Percentiles rank a stretch among this genome's conserved stretches.
Evolutionary conservation across 371 early-diverging fungal genomes (phyloP).

Genomic region (Mucor racemosus): DNA sequence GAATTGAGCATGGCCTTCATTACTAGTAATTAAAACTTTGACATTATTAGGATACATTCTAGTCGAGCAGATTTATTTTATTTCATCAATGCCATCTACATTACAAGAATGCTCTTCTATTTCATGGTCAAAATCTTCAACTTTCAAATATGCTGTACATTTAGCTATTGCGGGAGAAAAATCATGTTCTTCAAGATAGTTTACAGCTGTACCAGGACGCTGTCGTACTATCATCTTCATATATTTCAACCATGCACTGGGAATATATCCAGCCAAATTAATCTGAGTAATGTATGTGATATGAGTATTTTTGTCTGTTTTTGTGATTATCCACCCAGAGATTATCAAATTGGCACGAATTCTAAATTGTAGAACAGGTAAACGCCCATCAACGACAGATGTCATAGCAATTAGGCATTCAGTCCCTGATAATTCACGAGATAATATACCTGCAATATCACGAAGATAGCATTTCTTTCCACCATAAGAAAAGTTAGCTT

Average conservation of each 20-base stretch:
- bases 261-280: constrained; percentile 50
- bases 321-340: constrained; percentile 51
- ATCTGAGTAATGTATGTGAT: constrained; percentile 51
- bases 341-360: constrained; percentile 47
- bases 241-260: constrained; percentile 40
- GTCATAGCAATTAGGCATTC: constrained; percentile 37
- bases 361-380: constrained; percentile 32
- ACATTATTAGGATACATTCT: constrained; percentile 48
- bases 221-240: constrained; percentile 45
- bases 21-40: constrained; percentile 31
- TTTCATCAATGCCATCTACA: constrained; percentile 30
- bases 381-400: constrained; percentile 37
- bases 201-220: constrained; percentile 48
- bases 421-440: constrained; percentile 28
- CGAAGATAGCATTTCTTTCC: constrained; percentile 16
- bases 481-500: constrained; percentile 48
- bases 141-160: constrained; percentile 26
- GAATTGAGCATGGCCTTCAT: constrained; percentile 9
- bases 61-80: constrained; percentile 24
- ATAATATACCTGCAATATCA: constrained; percentile 29
- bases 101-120: constrained; percentile 20
- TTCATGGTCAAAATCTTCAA: constrained; percentile 41
- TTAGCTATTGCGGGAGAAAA: constrained; percentile 31
- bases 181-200: constrained; percentile 38
- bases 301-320: constrained; percentile 33